Conservation (phyloP, 345 rosid species). For the Physaria fendleri region DNA sequence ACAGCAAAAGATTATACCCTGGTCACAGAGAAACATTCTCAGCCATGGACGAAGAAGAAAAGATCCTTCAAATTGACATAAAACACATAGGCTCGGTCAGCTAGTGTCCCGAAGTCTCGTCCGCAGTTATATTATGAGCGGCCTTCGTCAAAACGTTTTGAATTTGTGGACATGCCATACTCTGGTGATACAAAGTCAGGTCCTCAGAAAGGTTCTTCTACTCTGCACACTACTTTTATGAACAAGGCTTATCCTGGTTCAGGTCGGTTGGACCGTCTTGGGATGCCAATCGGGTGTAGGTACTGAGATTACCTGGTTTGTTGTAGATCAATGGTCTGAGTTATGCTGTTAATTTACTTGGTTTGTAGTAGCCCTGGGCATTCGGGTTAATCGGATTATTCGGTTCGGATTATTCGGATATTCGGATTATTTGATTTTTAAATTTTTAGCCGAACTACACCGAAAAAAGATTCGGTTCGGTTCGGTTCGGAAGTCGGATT, state of each 20-base stretch:
- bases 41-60: constrained; percentile 45
- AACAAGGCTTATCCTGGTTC: constrained; percentile 91
- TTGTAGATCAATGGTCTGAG: no score
- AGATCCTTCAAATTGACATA: constrained; percentile 67
- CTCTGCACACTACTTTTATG: constrained; percentile 47
- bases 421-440: no score
- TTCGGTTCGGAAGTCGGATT: no score
- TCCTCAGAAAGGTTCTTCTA: constrained; percentile 50
- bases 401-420: no score
- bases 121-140: constrained; percentile 49
- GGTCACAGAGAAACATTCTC: constrained; percentile 39
- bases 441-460: no score
- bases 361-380: no score
- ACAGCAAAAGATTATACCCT: constrained; percentile 18
- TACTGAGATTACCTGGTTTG: no score
- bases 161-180: constrained; percentile 26
- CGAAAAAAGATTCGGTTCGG: no score
- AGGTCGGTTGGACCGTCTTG: constrained; percentile 81
- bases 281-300: no score
- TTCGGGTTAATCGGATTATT: no score
- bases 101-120: constrained; percentile 81
- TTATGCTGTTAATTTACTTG: no score
- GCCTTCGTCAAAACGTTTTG: constrained; percentile 64
- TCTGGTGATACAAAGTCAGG: constrained; percentile 39
- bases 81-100: constrained; percentile 57